Percentiles rank a stretch among this genome's conserved stretches.
Evolutionary conservation across 805 yeast genomes (phyloP).

Genomic region (Torulaspora franciscae): DNA sequence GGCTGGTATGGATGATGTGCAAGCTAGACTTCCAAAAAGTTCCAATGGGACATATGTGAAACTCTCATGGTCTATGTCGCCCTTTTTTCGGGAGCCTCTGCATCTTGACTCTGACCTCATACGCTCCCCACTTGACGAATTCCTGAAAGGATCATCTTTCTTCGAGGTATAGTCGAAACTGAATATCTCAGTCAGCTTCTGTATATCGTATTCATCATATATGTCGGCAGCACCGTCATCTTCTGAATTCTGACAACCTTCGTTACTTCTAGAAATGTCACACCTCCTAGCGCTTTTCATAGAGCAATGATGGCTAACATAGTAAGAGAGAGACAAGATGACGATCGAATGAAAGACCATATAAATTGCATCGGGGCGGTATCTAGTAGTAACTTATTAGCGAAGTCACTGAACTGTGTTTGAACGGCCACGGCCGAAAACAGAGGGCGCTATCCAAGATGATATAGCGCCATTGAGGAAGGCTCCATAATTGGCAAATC

Average conservation of each 20-base stretch:
- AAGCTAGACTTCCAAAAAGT: conserved; percentile 4
- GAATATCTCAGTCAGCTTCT: conserved; percentile 12
- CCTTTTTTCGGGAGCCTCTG: not conserved
- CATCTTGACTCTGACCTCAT: conserved; percentile 1
- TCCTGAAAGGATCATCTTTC: not conserved
- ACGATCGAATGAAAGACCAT: too few relatives aligned
- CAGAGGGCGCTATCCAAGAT: too few relatives aligned
- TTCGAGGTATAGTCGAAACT: conserved; percentile 8
- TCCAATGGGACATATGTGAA: conserved; percentile 9
- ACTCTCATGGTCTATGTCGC: conserved; percentile 1
- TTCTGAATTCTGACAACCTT: conserved; percentile 2
- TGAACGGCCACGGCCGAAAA: too few relatives aligned
- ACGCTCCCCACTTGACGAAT: not conserved
- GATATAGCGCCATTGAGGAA: too few relatives aligned
- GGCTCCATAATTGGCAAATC: too few relatives aligned
- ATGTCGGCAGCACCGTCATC: not conserved
- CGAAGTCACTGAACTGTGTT: too few relatives aligned
- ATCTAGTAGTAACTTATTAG: too few relatives aligned
- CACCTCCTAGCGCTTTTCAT: not conserved
- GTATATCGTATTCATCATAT: conserved; percentile 9
- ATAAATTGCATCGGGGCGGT: too few relatives aligned
- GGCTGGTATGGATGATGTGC: conserved; percentile 11
- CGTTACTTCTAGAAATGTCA: not conserved
- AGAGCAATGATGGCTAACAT: too few relatives aligned
- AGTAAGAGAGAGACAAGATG: too few relatives aligned